These are phyloP conservation scores for Pycnococcus provasolii DNA, from an alignment of 139 green algal species.

Conservation along the genomic window DNA sequence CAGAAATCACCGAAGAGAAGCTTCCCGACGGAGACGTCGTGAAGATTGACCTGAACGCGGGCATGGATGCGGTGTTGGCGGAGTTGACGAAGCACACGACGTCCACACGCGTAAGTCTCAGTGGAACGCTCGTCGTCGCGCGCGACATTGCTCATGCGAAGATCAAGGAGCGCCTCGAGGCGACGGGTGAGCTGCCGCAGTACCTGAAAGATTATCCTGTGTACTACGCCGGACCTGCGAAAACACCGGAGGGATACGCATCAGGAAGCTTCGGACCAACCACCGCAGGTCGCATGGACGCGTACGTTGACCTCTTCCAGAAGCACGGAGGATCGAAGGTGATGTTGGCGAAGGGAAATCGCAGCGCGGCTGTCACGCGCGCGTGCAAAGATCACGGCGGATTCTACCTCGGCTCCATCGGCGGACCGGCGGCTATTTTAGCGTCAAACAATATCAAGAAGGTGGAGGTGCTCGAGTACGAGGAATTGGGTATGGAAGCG, in stretches of 20 bases:
- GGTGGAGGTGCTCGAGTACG: constrained; percentile 23
- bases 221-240: constrained; percentile 28
- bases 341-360: constrained; percentile 26
- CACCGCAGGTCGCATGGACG: constrained; percentile 26
- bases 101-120: constrained; percentile 5
- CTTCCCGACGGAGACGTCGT: constrained; percentile 7
- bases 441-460: constrained; percentile 28
- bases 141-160: constrained; percentile 28
- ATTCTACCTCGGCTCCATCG: constrained; percentile 22
- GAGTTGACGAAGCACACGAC: not conserved
- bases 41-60: constrained; percentile 18
- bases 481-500: constrained; percentile 27
- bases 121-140: constrained; percentile 20
- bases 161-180: constrained; percentile 18
- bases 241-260: constrained; percentile 20
- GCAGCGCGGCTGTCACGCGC: constrained; percentile 8
- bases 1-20: not conserved
- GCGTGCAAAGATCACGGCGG: constrained; percentile 25
- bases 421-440: constrained; percentile 20
- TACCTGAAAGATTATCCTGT: constrained; percentile 29
- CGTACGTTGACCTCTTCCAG: constrained; percentile 25
- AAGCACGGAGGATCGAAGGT: constrained; percentile 12
- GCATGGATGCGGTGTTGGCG: constrained; percentile 12
- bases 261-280: constrained; percentile 22
- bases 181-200: constrained; percentile 12